Conservation (phyloP, 805 yeast species). For the Myxozyma mucilagina region DNA sequence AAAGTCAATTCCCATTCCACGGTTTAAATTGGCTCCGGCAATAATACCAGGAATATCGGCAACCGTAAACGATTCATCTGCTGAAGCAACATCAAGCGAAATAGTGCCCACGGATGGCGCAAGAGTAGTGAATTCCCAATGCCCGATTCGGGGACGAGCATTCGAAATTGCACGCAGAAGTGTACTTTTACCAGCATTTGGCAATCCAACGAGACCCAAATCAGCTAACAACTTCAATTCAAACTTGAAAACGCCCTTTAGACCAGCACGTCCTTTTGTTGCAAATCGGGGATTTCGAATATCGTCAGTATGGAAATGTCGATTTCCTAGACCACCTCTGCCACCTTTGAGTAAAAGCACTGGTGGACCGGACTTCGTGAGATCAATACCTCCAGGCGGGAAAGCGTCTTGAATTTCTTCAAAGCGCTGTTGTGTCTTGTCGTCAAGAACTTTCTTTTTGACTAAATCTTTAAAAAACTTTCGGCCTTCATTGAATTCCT, state of each 20-base stretch:
- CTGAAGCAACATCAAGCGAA: constrained; percentile 57
- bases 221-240: constrained; percentile 91
- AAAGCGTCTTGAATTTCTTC: constrained; percentile 68
- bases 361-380: constrained; percentile 63
- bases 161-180: constrained; percentile 80
- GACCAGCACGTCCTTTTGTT: constrained; percentile 71
- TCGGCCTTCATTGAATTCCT: constrained; percentile 63
- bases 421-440: constrained; percentile 53
- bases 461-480: constrained; percentile 68
- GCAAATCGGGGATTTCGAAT: constrained; percentile 90
- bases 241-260: constrained; percentile 66
- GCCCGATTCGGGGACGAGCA: constrained; percentile 90
- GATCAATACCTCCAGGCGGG: constrained; percentile 81
- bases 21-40: constrained; percentile 76
- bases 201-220: constrained; percentile 89
- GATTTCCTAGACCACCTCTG: constrained; percentile 91
- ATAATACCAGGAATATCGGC: constrained; percentile 98
- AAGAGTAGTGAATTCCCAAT: constrained; percentile 95
- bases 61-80: constrained; percentile 67
- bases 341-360: constrained; percentile 78
- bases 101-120: constrained; percentile 93
- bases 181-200: constrained; percentile 96
- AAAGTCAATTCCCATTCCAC: constrained; percentile 93
- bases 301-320: constrained; percentile 83
- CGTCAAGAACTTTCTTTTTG: constrained; percentile 64